These are phyloP conservation scores for Madurella fahalii DNA, from an alignment of 2,329 filamentous ascomycete species.

Conservation along the genomic window DNA sequence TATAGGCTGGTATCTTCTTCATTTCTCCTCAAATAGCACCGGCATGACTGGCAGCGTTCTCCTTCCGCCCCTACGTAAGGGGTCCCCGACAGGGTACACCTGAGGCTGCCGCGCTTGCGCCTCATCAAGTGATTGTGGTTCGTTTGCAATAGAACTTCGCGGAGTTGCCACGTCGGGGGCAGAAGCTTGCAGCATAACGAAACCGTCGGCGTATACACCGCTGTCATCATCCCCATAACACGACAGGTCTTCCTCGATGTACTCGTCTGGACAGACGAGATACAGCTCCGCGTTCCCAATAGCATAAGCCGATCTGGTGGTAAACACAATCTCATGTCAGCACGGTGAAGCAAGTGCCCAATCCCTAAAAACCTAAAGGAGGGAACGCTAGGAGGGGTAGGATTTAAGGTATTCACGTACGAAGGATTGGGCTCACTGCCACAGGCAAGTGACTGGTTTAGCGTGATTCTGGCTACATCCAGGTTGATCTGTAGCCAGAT, in stretches of 20 bases:
- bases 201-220: conserved; percentile 1
- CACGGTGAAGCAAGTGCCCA: too few relatives aligned
- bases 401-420: not conserved
- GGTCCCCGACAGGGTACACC: not conserved
- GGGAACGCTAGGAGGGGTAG: not conserved
- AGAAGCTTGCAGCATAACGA: not conserved
- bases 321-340: too few relatives aligned
- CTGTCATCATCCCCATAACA: conserved; percentile 3
- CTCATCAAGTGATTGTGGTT: not conserved
- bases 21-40: not conserved
- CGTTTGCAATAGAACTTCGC: not conserved
- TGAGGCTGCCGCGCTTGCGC: not conserved
- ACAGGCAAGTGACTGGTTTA: conserved; percentile 14
- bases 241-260: not conserved
- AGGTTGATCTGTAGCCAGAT: conserved; percentile 22
- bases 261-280: conserved; percentile 2
- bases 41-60: not conserved
- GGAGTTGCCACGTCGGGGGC: not conserved
- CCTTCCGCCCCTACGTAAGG: not conserved
- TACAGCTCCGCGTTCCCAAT: conserved; percentile 9
- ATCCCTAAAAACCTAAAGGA: not conserved
- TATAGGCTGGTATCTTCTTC: not conserved
- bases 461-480: conserved; percentile 11
- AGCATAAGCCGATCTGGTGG: conserved; percentile 2
- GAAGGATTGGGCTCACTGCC: not conserved